phyloP scores from a whole-genome alignment of 1,139 yeast species.

The Tardiomyces digboiensis region DNA sequence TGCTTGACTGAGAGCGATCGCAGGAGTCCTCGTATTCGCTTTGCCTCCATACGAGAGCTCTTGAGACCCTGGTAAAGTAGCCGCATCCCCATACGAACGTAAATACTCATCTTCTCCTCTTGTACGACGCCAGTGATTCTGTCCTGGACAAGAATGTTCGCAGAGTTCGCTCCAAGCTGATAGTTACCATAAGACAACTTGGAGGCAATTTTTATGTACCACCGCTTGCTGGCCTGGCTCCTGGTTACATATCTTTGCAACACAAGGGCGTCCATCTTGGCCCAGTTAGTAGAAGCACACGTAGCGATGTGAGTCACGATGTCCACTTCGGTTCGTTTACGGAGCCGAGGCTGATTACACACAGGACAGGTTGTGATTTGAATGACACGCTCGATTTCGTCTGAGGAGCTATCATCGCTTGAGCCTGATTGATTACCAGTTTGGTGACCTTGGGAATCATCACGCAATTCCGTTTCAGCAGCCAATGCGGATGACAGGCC shows the following conservation, averaged over 20 bases:
- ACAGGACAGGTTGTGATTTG: slow-evolving; percentile 50
- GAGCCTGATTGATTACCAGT: background rate
- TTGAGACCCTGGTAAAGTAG: slow-evolving; percentile 66
- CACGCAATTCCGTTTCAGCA: background rate
- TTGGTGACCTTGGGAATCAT: no score
- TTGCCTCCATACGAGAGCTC: slow-evolving; percentile 42
- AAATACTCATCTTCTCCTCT: slow-evolving; percentile 89
- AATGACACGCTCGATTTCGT: background rate
- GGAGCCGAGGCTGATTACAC: slow-evolving; percentile 54
- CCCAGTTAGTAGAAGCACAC: slow-evolving; percentile 76
- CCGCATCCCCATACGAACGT: slow-evolving; percentile 81
- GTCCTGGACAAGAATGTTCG: slow-evolving; percentile 90
- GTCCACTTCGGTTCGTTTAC: slow-evolving; percentile 50
- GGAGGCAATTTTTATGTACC: slow-evolving; percentile 79
- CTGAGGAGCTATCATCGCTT: background rate
- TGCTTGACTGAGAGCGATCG: slow-evolving; percentile 65
- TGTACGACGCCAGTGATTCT: slow-evolving; percentile 75
- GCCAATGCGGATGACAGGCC: no score
- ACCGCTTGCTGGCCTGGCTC: slow-evolving; percentile 73
- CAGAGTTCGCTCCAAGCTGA: slow-evolving; percentile 82
- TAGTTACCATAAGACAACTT: slow-evolving; percentile 86
- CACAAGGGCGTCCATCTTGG: slow-evolving; percentile 53
- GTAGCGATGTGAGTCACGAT: slow-evolving; percentile 80
- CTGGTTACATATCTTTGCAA: slow-evolving; percentile 71
- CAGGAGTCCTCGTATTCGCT: slow-evolving; percentile 47